A percentile compares a stretch with the other conserved stretches of the same genome.
phyloP scores from a whole-genome alignment of 176 grass and related monocot genomes.

The Aegilops bicornis region DNA sequence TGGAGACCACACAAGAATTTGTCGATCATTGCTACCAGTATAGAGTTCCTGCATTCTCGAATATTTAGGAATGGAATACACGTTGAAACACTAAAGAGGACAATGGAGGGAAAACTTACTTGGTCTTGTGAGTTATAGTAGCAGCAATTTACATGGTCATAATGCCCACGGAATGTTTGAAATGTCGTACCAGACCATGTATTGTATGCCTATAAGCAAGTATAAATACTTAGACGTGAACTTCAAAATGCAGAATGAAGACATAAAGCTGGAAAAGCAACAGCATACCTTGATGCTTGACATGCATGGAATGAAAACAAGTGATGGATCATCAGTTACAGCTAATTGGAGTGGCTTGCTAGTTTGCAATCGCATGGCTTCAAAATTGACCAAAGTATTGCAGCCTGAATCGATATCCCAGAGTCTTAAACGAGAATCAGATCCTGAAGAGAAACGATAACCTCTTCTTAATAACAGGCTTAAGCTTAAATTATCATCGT shows the following conservation, averaged over 20 bases:
- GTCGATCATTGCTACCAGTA: slow-evolving; percentile 93
- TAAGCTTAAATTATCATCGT: not conserved
- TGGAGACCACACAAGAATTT: slow-evolving; percentile 97
- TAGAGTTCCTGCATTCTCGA: slow-evolving; percentile 71
- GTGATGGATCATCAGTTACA: slow-evolving; percentile 64
- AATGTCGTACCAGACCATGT: slow-evolving; percentile 67
- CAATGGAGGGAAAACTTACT: slow-evolving; percentile 39
- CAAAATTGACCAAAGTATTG: slow-evolving; percentile 86
- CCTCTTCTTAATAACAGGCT: slow-evolving; percentile 21
- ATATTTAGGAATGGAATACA: slow-evolving; percentile 31
- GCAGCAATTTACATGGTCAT: slow-evolving; percentile 90
- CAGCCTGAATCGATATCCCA: slow-evolving; percentile 91
- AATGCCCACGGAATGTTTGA: slow-evolving; percentile 71
- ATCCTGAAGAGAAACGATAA: slow-evolving; percentile 56
- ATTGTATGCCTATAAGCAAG: slow-evolving; percentile 66
- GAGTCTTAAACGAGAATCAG: slow-evolving; percentile 88
- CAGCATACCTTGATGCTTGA: slow-evolving; percentile 69
- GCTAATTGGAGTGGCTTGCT: slow-evolving; percentile 77
- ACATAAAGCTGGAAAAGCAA: slow-evolving; percentile 22
- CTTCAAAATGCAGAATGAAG: slow-evolving; percentile 15
- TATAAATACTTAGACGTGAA: slow-evolving; percentile 11
- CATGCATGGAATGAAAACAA: slow-evolving; percentile 90
- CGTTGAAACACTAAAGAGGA: not conserved
- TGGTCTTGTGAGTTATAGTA: slow-evolving; percentile 68
- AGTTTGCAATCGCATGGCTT: slow-evolving; percentile 74